Percentiles rank a stretch among this genome's conserved stretches.
phyloP scores from a whole-genome alignment of 352 stramenopile species.

The Hyaloperonospora arabidopsidis region DNA sequence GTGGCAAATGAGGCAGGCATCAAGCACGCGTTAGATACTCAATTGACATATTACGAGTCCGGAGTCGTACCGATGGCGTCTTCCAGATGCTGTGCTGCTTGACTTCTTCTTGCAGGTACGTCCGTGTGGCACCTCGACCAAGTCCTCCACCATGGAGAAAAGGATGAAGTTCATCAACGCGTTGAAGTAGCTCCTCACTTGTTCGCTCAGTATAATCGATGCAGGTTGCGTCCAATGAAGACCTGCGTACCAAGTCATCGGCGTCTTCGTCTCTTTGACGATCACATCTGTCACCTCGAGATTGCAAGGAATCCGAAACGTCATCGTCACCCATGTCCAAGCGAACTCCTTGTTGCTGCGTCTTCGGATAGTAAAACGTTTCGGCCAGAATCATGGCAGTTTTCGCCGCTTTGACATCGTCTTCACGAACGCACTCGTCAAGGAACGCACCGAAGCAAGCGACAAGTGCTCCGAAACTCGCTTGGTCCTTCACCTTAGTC shows the following conservation, averaged over 20 bases:
- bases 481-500: slow-evolving; percentile 54
- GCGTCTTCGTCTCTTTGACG: slow-evolving; percentile 6
- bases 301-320: background rate
- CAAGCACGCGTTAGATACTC: background rate
- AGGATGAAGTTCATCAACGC: slow-evolving; percentile 25
- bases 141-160: slow-evolving; percentile 31
- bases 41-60: background rate
- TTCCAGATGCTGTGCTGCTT: slow-evolving; percentile 84
- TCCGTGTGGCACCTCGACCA: slow-evolving; percentile 45
- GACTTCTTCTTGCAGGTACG: slow-evolving; percentile 76
- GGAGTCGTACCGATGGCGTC: slow-evolving; percentile 44
- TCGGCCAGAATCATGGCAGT: slow-evolving; percentile 83
- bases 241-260: slow-evolving; percentile 11
- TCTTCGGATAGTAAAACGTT: slow-evolving; percentile 59
- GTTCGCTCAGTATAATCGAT: slow-evolving; percentile 25
- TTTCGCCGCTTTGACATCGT: slow-evolving; percentile 80
- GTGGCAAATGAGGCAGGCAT: background rate
- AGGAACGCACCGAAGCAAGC: slow-evolving; percentile 68
- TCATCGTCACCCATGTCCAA: slow-evolving; percentile 1
- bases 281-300: slow-evolving; percentile 9
- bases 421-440: slow-evolving; percentile 61
- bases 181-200: slow-evolving; percentile 32
- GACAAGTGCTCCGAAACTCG: slow-evolving; percentile 54
- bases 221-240: slow-evolving; percentile 18
- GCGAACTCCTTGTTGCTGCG: slow-evolving; percentile 2